These are phyloP conservation scores for Phytophthora tubulina DNA, from an alignment of 352 stramenopile genomes.

Conservation along the genomic window DNA sequence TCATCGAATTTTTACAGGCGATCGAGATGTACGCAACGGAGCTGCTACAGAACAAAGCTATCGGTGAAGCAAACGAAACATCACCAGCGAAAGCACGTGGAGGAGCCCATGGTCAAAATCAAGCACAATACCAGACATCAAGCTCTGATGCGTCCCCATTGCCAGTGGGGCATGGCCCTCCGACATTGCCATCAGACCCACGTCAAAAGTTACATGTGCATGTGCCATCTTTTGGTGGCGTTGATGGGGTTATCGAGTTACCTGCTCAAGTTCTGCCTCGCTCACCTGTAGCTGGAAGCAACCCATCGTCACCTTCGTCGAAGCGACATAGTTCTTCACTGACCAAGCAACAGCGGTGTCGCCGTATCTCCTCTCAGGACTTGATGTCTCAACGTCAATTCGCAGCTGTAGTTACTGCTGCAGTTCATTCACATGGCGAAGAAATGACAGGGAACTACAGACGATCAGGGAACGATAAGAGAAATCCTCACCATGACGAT, in stretches of 20 bases:
- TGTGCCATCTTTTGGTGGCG: conserved; percentile 62
- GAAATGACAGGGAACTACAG: conserved; percentile 5
- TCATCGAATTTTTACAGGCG: conserved; percentile 80
- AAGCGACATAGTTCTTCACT: conserved; percentile 26
- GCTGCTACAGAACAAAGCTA: conserved; percentile 56
- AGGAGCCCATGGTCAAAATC: conserved; percentile 9
- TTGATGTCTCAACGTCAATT: conserved; percentile 61
- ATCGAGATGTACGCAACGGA: conserved; percentile 80
- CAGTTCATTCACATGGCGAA: conserved; percentile 15
- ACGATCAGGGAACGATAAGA: conserved; percentile 27
- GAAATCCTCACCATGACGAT: conserved; percentile 3
- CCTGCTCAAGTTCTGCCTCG: conserved; percentile 31
- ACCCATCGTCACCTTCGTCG: conserved; percentile 6
- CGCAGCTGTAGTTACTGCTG: conserved; percentile 37
- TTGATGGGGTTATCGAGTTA: conserved; percentile 68
- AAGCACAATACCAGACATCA: conserved; percentile 7
- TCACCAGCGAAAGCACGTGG: conserved; percentile 28
- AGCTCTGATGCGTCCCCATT: conserved; percentile 1
- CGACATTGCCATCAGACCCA: conserved; percentile 62
- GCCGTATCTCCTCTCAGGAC: conserved; percentile 52
- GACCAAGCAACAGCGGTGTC: conserved; percentile 45
- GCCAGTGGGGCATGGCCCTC: conserved; percentile 59
- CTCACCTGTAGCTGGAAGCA: conserved; percentile 9
- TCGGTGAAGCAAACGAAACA: conserved; percentile 5
- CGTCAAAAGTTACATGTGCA: conserved; percentile 66